Base-by-base conservation (phyloP, 441 rosid species). In the Eruca vesicaria region DNA sequence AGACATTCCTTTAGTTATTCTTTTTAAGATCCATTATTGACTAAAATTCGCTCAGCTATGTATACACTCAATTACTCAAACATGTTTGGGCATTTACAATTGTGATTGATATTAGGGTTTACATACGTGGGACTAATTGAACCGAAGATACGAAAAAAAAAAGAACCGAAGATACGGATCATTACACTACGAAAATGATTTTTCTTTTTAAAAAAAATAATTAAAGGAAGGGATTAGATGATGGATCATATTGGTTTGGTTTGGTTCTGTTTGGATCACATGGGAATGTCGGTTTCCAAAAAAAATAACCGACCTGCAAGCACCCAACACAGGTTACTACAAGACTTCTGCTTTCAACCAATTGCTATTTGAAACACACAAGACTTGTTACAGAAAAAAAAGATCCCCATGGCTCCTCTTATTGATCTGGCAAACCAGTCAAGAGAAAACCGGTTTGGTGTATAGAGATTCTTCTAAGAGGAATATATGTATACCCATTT, bases 1-100 rank as follows among this genome's bases (percentile, higher is more conserved):
- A 35, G 75, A 68, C 75, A 78, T 73, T 73, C 75, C 78, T 9
- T 57, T 73, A 63, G 68, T 35, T 73, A 63, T 68, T 35, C 73
- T 59, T 66, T 33, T 11, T 20, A 56, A 76, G 55, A 71, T 70
- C 80, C 63, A 77, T 77, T 57, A 71, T 77, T 77, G 57, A 20
- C 28, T 58, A 28, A 65, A 71, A 48, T 33, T 43, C 18, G 15
- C 50, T 57, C n/a, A 26, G 61, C 16, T 57, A 26, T 57, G 35
- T 15, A 57, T 38, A 21, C 53, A 12, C 28, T 9, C 12, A 8
- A 33, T 14, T 33, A 12, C 28, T 9, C 12, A 8, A 33, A 7
- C 36, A 10, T 52, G 26, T 52, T n/a, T 52, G 58, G 58, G 58
- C 9, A 18, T 29, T 4, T 29, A 28, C 31, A 4, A 31, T 31